Evolutionary conservation across 192 early-diverging fungal genomes (phyloP), one percentile per base, ranked within the genome.

Genomic region (Coemansia sp.): DNA sequence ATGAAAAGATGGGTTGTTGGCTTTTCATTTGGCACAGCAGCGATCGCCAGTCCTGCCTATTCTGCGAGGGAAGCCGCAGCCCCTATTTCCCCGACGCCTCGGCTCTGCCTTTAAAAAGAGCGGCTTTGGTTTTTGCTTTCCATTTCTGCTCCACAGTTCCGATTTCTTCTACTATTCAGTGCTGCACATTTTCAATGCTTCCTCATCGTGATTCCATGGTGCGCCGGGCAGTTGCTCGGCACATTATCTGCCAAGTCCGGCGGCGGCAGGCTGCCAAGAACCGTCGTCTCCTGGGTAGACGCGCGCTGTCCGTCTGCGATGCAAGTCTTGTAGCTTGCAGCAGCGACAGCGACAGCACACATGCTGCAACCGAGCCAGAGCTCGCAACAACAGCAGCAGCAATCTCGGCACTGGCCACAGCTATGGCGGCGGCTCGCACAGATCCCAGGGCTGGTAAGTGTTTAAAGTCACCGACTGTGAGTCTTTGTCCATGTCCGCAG

Each of bases 191-290:
- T 25, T 51, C 52, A 17, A 54, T 54, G 52, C 21, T 14, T 35
- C 35, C 27, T 12, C 29, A 56, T 56, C 54, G 29, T 14, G 27
- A 56, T n/a, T n/a, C 26, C 16, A 56, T 56, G 54, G 55, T 57
- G 29, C 55, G 55, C 55, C 27, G 29, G 29, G 55, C 55, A 26
- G 55, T 57, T 16, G 55, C 55, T 2, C 55, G 55, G 55, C 55
- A 19, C 25, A 57, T 57, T 19, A 57, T 57, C 25, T 35, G 35
- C 16, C 55, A 57, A 35, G 55, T 19, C 29, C 55, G 55, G 55
- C 55, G 17, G 55, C 55, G 29, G 29, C 55, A 35, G 55, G 29
- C 35, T 57, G 29, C 55, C 55, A 57, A 57, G 55, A 29, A 57
- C 16, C 55, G 55, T n/a, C 55, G 55, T n/a, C 27, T 57, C 11